Evolutionary conservation across 805 yeast genomes (phyloP), one percentile per base, ranked within the genome.

Genomic region (Isabelozyma rhagii): DNA sequence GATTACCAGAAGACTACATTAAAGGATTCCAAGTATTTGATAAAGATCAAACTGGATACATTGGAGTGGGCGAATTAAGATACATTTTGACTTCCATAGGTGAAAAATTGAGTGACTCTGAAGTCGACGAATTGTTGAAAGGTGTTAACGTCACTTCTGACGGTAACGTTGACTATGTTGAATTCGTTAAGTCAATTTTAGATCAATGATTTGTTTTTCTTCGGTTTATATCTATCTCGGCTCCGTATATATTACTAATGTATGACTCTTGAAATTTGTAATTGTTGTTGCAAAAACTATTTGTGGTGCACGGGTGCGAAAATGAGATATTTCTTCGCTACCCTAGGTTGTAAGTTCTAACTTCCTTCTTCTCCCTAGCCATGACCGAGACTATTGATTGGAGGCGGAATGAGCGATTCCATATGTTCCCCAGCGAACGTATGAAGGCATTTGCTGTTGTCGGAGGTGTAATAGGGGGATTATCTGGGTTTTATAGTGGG

Each of bases 71-170:
- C 50, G 98, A 94, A 72, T 80, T 94, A 61, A 83, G 96, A 68
- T 94, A 94, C 72, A 91, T 94, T 67, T 79, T 94, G 64, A 94
- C 99, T 34, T 87, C 97, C 6, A 84, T 94, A 59, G 99, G 99
- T 52, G 99, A 94, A 72, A 92, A 92, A 72, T 77, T 94, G 59
- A 71, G 87, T 13, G 97, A 91, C 59, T 77, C 83, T 42, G 99
- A 94, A 72, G 97, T 94, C 47, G 97, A 93, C 61, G 99, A 96
- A 71, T 80, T 94, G 60, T 80, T 94, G 64, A 94, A 93, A 73
- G 98, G 98, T 56, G 96, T 96, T 51, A 88, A 87, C 60, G 92
- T 92, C 49, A 90, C 96, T 47, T 81, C 89, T 57, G 97, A 94
- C 55, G 97, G 97, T 49, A 89, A 89, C 62, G 96, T 94, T 51